Conservation (phyloP, 1,284 basidiomycete genomes). For the Leccinum subrobustum region DNA sequence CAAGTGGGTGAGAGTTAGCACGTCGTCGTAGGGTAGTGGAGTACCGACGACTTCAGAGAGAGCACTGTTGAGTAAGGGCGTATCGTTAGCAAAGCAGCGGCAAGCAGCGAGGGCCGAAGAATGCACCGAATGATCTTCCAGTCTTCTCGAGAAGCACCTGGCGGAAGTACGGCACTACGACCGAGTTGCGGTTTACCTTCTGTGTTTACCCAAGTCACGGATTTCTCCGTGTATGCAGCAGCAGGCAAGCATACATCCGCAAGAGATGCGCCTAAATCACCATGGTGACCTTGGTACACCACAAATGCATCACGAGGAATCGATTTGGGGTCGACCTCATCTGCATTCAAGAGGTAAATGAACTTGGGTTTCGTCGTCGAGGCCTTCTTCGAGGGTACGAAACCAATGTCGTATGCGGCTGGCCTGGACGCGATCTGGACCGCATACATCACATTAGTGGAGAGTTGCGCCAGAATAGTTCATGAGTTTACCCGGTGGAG, state of each 20-base stretch:
- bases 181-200: constrained; percentile 94
- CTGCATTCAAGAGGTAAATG: constrained; percentile 95
- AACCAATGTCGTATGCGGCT: constrained; percentile 96
- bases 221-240: constrained; percentile 96
- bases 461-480: neutral
- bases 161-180: constrained; percentile 91
- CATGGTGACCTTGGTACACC: constrained; percentile 99
- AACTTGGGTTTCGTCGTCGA: constrained; percentile 87
- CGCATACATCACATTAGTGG: constrained; percentile 26
- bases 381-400: constrained; percentile 81
- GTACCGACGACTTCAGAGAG: constrained; percentile 85
- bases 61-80: constrained; percentile 54
- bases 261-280: constrained; percentile 94
- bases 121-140: constrained; percentile 95
- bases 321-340: constrained; percentile 88
- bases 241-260: constrained; percentile 96
- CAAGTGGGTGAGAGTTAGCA: constrained; percentile 56
- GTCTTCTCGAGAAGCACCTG: constrained; percentile 93
- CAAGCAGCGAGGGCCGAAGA: neutral
- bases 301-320: constrained; percentile 96
- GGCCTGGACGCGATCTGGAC: constrained; percentile 79
- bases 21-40: constrained; percentile 90
- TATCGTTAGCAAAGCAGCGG: neutral
- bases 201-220: constrained; percentile 94
- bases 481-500: constrained; percentile 75